phyloP scores from a whole-genome alignment of 306 rosid species.

The Psophocarpus tetragonolobus region DNA sequence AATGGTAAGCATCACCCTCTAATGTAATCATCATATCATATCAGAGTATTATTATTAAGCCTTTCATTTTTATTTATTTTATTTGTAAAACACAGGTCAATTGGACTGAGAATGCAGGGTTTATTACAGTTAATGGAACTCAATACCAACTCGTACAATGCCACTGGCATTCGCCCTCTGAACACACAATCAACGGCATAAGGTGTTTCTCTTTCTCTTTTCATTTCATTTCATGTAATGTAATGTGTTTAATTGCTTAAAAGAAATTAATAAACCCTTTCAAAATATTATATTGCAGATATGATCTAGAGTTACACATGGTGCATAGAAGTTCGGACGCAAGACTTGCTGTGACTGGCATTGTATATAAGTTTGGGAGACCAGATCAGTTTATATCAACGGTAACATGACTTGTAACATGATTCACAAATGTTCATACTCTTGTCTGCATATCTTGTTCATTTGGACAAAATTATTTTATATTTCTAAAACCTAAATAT shows the following conservation, averaged over 20 bases:
- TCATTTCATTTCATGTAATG: too few species aligned
- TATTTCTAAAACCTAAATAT: background rate
- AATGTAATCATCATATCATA: too few species aligned
- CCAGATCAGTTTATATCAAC: background rate
- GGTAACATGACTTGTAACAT: background rate
- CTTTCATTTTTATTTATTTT: background rate
- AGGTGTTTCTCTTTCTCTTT: background rate
- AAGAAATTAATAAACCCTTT: too few species aligned
- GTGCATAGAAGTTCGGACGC: background rate
- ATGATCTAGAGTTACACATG: background rate
- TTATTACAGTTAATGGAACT: background rate
- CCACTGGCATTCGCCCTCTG: conserved; percentile 12
- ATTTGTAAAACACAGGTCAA: background rate
- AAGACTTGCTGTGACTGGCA: background rate
- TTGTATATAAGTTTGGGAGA: background rate
- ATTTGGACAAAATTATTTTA: background rate
- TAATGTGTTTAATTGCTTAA: too few species aligned
- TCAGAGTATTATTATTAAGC: too few species aligned
- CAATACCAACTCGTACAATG: background rate
- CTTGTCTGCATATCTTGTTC: background rate
- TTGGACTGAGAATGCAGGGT: background rate
- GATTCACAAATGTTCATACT: background rate
- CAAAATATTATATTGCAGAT: background rate
- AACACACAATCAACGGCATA: background rate
- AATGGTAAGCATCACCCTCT: background rate